Base-by-base conservation (phyloP, 202 grass and related monocot species). In the Carex arenaria region DNA sequence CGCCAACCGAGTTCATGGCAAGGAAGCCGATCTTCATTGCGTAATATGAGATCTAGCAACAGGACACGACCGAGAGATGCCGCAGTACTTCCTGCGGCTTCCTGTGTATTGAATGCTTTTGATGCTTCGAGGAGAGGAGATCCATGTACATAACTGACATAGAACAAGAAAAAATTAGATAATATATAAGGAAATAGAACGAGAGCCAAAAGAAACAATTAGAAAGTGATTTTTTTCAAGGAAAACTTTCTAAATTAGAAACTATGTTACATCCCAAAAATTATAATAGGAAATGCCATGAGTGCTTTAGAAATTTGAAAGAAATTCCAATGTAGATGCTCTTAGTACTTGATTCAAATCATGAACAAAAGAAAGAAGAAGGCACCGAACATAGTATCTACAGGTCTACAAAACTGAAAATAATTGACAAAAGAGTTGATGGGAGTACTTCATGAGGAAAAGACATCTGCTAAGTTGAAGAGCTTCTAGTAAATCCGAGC, bases 401-500 rank as follows among this genome's bases (percentile, higher is more conserved):
- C 17, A 69, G 26, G 31, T 38, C 1, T 43, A 8, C 36, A 19
- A 43, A 69, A 69, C 0, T 14, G 17, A 78, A 78, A 78, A 56
- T 34, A 78, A 59, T 38, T n/a, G 26, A 38, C 28, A 78, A 84
- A 49, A 36, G 67, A 72, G 40, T 64, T 80, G 47, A 18, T 73
- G 34, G 34, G 17, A 79, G 61, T 93, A 98, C 95, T 94, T 98
- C 95, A 98, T 93, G 87, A 98, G 88, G 80, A 98, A 89, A 86
- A 98, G 92, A 52, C 95, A 98, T 75, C 91, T 90, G 85, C 95
- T 91, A 78, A 98, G 85, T 79, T 98, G 90, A 89, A 98, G 93
- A 85, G 95, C 92, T 95, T 98, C 95, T 86, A 95, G 34, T 51
- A 98, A 87, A 68, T 98, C 95, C 36, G 89, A 95, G 85, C 95